Percentiles rank a stretch among this genome's conserved stretches.
phyloP scores from a whole-genome alignment of 331 rosid genomes.

The Telfairia occidentalis region DNA sequence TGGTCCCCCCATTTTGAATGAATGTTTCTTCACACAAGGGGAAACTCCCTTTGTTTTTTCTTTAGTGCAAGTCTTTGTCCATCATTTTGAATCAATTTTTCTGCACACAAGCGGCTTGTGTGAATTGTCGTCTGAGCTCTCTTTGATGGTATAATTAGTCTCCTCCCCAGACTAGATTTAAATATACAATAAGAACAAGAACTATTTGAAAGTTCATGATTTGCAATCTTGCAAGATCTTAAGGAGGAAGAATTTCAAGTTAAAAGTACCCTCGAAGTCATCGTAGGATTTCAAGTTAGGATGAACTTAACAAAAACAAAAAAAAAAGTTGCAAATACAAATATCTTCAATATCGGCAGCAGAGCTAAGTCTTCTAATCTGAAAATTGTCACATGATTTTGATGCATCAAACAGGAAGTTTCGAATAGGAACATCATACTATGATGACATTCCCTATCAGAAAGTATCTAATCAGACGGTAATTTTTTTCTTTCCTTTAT shows the following conservation, averaged over 20 bases:
- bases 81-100: background rate
- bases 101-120: background rate
- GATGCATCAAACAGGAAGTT: background rate
- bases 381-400: background rate
- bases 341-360: background rate
- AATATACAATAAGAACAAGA: background rate
- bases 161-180: background rate
- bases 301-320: too few species aligned
- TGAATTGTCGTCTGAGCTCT: background rate
- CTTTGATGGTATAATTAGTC: background rate
- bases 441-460: background rate
- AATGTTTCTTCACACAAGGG: background rate
- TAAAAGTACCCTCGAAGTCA: background rate
- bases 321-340: background rate
- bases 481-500: background rate
- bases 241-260: background rate
- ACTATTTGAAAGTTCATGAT: background rate
- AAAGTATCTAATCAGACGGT: background rate
- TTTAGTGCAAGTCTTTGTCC: background rate
- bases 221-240: background rate
- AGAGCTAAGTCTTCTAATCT: background rate
- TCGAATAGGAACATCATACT: background rate
- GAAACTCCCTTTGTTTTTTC: too few species aligned
- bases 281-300: too few species aligned
- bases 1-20: background rate